These are phyloP conservation scores for Elongisporangium prolatum DNA, from an alignment of 352 stramenopile genomes.

Conservation along the genomic window DNA sequence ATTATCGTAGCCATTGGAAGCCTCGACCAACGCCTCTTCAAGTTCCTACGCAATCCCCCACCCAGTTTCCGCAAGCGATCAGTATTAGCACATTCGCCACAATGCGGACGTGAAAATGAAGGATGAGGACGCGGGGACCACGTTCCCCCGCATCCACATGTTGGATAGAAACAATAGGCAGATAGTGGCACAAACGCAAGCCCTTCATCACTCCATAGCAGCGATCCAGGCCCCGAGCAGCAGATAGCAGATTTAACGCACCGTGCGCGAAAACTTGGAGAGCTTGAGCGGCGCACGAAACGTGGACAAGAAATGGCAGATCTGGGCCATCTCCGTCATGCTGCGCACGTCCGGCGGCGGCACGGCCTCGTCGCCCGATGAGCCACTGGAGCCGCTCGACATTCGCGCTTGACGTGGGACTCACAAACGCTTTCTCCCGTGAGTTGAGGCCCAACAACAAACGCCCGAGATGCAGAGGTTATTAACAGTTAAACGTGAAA, in stretches of 20 bases:
- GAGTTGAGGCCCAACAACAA: not conserved
- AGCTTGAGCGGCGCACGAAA: slow-evolving; percentile 73
- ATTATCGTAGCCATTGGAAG: slow-evolving; percentile 28
- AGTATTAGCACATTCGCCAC: not conserved
- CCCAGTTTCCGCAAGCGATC: not conserved
- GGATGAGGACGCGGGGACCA: not conserved
- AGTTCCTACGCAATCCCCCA: slow-evolving; percentile 35
- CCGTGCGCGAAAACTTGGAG: slow-evolving; percentile 65
- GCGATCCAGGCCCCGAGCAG: slow-evolving; percentile 1
- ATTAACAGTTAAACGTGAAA: not conserved
- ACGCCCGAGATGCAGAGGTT: not conserved
- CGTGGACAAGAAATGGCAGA: slow-evolving; percentile 69
- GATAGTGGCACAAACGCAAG: not conserved
- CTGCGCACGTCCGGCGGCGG: slow-evolving; percentile 24
- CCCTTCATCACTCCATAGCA: slow-evolving; percentile 4
- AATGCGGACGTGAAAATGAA: not conserved
- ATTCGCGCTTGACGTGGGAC: slow-evolving; percentile 17
- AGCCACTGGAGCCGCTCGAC: slow-evolving; percentile 44
- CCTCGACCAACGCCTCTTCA: slow-evolving; percentile 50
- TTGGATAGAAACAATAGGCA: not conserved
- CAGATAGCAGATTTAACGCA: slow-evolving; percentile 20
- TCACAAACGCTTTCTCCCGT: not conserved
- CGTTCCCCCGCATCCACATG: not conserved
- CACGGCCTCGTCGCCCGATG: slow-evolving; percentile 28
- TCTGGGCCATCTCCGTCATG: slow-evolving; percentile 57